These are phyloP conservation scores for Paraconiothyrium sp. DNA, from an alignment of 2,329 filamentous ascomycete genomes.

Conservation along the genomic window DNA sequence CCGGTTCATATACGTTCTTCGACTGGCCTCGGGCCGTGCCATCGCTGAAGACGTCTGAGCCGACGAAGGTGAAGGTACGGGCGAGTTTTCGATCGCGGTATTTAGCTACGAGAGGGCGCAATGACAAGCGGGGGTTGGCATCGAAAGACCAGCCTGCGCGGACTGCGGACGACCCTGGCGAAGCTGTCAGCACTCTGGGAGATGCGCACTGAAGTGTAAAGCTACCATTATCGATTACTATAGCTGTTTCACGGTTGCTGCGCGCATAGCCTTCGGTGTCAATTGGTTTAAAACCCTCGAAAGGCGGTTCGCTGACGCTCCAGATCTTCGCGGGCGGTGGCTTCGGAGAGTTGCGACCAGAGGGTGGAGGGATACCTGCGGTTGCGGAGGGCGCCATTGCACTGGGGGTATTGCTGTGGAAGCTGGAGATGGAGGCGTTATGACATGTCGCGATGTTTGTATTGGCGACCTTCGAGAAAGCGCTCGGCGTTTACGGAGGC, in stretches of 20 bases:
- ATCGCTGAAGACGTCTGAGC: constrained; percentile 92
- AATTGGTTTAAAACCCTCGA: constrained; percentile 66
- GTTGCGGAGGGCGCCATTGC: constrained; percentile 50
- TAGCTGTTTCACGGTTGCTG: constrained; percentile 73
- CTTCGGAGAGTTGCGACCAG: constrained; percentile 62
- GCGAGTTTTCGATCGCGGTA: constrained; percentile 94
- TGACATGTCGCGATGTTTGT: constrained; percentile 35
- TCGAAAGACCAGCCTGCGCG: constrained; percentile 98
- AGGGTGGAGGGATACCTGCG: constrained; percentile 50
- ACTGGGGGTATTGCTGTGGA: constrained; percentile 20
- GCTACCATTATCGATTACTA: constrained; percentile 97
- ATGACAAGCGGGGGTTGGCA: constrained; percentile 76
- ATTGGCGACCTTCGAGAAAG: constrained; percentile 27
- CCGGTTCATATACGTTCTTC: constrained; percentile 88
- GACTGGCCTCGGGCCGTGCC: constrained; percentile 91
- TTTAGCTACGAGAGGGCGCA: constrained; percentile 91
- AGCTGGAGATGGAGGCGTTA: constrained; percentile 26
- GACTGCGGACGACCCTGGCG: constrained; percentile 81
- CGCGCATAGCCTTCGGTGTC: constrained; percentile 75
- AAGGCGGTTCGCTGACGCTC: constrained; percentile 66
- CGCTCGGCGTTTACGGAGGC: constrained; percentile 29
- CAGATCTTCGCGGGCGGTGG: constrained; percentile 63
- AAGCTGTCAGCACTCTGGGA: constrained; percentile 25
- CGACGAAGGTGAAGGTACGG: constrained; percentile 91
- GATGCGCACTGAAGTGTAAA: constrained; percentile 10